Conservation (phyloP, 441 rosid genomes). For the Euphorbia schlechtendalii region DNA sequence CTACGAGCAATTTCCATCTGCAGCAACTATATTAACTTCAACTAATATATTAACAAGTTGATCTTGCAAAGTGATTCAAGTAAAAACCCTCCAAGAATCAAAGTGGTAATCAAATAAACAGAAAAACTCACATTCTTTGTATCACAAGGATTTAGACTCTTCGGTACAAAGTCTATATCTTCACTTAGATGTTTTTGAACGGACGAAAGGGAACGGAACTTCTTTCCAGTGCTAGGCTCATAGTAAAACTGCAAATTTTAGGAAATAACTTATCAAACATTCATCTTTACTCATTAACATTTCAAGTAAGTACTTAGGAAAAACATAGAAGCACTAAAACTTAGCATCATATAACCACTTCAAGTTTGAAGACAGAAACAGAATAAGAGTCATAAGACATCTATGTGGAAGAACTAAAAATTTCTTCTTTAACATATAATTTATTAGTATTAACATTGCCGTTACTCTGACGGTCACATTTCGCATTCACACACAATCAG, state of each 20-base stretch:
- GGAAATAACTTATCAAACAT: neutral
- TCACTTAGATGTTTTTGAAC: constrained; percentile 30
- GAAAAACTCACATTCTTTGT: constrained; percentile 19
- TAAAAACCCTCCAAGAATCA: neutral
- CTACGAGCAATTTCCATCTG: constrained; percentile 31
- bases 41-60: too few relatives aligned
- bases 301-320: neutral
- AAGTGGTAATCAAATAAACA: constrained; percentile 1
- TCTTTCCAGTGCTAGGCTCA: constrained; percentile 40
- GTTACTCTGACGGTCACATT: too few relatives aligned
- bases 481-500: too few relatives aligned
- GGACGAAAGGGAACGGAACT: constrained; percentile 40
- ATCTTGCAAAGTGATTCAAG: too few relatives aligned
- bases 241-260: constrained; percentile 34
- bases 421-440: too few relatives aligned
- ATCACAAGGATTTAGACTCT: constrained; percentile 12
- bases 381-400: neutral
- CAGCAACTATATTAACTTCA: neutral
- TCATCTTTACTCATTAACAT: neutral
- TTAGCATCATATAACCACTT: neutral
- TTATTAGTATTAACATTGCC: too few relatives aligned
- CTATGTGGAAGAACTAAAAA: too few relatives aligned
- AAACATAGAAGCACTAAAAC: neutral
- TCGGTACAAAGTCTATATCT: constrained; percentile 10
- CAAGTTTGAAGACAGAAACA: neutral